Evolutionary conservation across 2,329 filamentous ascomycete genomes (phyloP).

Genomic region (Teratosphaeria gauchensis): DNA sequence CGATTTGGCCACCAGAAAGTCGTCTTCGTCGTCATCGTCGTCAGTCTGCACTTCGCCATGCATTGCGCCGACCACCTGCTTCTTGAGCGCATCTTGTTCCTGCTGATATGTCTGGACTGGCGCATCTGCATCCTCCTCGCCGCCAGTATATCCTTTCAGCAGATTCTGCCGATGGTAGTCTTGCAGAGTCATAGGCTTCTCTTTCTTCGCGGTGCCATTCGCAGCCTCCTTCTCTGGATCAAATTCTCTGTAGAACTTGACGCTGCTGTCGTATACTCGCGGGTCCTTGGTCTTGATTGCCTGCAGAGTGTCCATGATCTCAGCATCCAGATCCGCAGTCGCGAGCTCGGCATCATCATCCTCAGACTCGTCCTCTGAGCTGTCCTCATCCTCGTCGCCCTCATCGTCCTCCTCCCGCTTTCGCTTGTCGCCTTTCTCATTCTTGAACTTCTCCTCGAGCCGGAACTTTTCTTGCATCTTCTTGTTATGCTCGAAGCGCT

Average conservation of each 20-base stretch:
- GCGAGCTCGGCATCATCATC: conserved; percentile 84
- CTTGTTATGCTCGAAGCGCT: conserved; percentile 91
- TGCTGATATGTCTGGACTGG: conserved; percentile 66
- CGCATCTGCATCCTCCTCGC: conserved; percentile 40
- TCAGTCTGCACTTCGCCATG: conserved; percentile 51
- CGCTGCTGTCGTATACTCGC: conserved; percentile 70
- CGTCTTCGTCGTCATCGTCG: conserved; percentile 49
- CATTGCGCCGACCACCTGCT: conserved; percentile 69
- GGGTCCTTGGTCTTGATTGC: conserved; percentile 89
- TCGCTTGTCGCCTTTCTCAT: conserved; percentile 19
- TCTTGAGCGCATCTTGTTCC: conserved; percentile 77
- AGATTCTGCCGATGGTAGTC: conserved; percentile 91
- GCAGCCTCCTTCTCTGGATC: conserved; percentile 26
- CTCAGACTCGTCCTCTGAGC: conserved; percentile 64
- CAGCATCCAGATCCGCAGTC: conserved; percentile 72
- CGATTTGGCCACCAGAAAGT: conserved; percentile 66
- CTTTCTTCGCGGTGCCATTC: conserved; percentile 46
- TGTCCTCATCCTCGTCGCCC: conserved; percentile 50
- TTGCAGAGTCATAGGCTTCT: conserved; percentile 74
- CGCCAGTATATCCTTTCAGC: conserved; percentile 59
- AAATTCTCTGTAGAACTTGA: conserved; percentile 64
- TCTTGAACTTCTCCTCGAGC: conserved; percentile 77
- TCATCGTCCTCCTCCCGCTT: conserved; percentile 33
- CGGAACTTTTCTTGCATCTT: conserved; percentile 79
- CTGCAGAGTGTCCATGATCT: conserved; percentile 77